Evolutionary conservation across 2,329 filamentous ascomycete genomes (phyloP).

Genomic region (Diplodia mutila): DNA sequence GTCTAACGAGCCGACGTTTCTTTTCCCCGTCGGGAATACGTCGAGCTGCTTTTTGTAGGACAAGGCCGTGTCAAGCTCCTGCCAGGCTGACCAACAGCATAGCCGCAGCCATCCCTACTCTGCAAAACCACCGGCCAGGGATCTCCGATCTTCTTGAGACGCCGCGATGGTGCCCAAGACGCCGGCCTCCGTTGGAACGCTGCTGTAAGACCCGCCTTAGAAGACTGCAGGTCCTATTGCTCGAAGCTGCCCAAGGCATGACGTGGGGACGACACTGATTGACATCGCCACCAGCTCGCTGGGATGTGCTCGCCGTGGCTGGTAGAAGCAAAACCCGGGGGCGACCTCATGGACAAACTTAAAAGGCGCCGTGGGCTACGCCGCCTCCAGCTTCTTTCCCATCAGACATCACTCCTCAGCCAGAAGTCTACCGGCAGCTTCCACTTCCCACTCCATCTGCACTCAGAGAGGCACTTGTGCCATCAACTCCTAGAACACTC

Average conservation of each 20-base stretch:
- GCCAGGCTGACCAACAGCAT: slow-evolving; percentile 14
- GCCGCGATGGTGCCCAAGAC: slow-evolving; percentile 25
- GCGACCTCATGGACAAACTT: slow-evolving; percentile 12
- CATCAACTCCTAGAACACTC: not conserved
- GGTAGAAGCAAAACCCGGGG: not conserved
- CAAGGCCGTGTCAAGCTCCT: slow-evolving; percentile 16
- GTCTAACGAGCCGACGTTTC: not conserved
- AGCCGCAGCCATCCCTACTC: slow-evolving; percentile 13
- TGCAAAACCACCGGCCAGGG: slow-evolving; percentile 7
- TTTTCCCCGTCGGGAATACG: not conserved
- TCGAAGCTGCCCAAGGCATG: slow-evolving; percentile 23
- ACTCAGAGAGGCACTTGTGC: not conserved
- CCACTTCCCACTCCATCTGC: not conserved
- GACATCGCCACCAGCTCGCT: not conserved
- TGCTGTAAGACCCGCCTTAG: slow-evolving; percentile 25
- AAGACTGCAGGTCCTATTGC: slow-evolving; percentile 20
- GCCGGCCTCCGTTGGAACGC: slow-evolving; percentile 13
- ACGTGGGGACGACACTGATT: slow-evolving; percentile 1
- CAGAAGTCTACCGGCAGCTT: not conserved
- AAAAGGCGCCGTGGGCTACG: slow-evolving; percentile 12
- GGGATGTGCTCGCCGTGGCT: slow-evolving; percentile 2
- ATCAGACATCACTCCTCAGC: not conserved
- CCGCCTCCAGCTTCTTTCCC: not conserved
- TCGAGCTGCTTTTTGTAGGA: slow-evolving; percentile 21
- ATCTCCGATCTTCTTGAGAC: slow-evolving; percentile 24